A percentile compares a stretch with the other conserved stretches of the same genome.
These are phyloP conservation scores for Yamadazyma epiphylla DNA, from an alignment of 1,139 yeast species.

Conservation along the genomic window DNA sequence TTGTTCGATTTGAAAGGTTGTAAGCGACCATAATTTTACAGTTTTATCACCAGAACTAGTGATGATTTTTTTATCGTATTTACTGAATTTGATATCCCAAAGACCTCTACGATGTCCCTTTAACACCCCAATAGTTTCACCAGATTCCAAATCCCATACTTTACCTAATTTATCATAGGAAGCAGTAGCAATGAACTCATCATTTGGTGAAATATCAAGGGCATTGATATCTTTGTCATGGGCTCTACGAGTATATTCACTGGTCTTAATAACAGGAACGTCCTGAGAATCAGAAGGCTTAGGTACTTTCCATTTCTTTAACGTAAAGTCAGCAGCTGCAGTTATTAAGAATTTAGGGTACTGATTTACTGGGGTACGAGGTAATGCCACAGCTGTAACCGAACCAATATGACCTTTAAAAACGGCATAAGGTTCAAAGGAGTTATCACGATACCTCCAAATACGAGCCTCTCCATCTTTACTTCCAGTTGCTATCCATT, in stretches of 20 bases:
- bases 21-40: conserved; percentile 81
- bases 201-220: conserved; percentile 84
- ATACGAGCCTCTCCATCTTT: conserved; percentile 82
- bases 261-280: conserved; percentile 37
- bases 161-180: conserved; percentile 94
- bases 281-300: conserved; percentile 16
- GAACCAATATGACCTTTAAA: conserved; percentile 87
- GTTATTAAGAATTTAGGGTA: conserved; percentile 75
- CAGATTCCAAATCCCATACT: conserved; percentile 77
- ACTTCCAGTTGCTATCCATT: conserved; percentile 90
- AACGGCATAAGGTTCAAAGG: conserved; percentile 53
- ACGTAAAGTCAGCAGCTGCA: conserved; percentile 85
- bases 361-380: conserved; percentile 49
- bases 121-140: conserved; percentile 81
- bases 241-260: conserved; percentile 88
- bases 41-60: conserved; percentile 93
- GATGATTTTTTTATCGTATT: conserved; percentile 67
- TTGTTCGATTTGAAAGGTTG: conserved; percentile 67
- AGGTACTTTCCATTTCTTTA: conserved; percentile 85
- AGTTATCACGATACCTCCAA: conserved; percentile 60
- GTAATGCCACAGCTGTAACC: conserved; percentile 77
- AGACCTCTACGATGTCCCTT: conserved; percentile 92
- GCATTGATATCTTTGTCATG: conserved; percentile 96
- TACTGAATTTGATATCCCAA: conserved; percentile 86
- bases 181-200: conserved; percentile 85